Evolutionary conservation across 805 yeast genomes (phyloP).

Genomic region (Wickerhamiella sergipiensis): DNA sequence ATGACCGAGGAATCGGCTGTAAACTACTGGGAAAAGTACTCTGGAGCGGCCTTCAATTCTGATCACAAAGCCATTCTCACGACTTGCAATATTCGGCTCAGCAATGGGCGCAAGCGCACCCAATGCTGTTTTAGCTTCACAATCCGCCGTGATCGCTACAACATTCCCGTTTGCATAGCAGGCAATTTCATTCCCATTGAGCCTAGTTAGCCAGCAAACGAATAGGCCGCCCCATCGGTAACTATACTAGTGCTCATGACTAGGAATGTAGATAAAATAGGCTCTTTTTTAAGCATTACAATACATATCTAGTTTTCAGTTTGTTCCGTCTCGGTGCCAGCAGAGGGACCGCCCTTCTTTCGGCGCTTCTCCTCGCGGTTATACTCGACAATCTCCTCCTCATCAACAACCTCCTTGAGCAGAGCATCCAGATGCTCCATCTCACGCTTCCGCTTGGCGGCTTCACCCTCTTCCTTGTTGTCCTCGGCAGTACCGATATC

Average conservation of each 20-base stretch:
- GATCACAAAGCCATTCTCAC: constrained; percentile 92
- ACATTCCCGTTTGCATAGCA: constrained; percentile 89
- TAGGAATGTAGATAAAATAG: background rate
- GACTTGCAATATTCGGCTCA: constrained; percentile 73
- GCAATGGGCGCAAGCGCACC: constrained; percentile 65
- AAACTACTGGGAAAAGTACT: constrained; percentile 94
- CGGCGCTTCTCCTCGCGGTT: constrained; percentile 37
- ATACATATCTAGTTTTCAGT: background rate
- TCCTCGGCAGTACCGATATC: constrained; percentile 34
- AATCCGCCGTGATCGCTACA: constrained; percentile 79
- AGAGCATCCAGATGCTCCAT: constrained; percentile 48
- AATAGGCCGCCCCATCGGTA: no score
- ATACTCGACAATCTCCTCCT: constrained; percentile 47
- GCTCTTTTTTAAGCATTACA: background rate
- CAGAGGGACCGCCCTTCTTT: constrained; percentile 6
- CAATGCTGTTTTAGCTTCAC: constrained; percentile 93
- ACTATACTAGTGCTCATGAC: no score
- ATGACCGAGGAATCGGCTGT: constrained; percentile 95
- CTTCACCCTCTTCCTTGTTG: constrained; percentile 22
- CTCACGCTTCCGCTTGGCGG: constrained; percentile 19
- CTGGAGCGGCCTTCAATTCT: constrained; percentile 89
- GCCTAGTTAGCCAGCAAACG: constrained; percentile 16
- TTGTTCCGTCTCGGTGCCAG: background rate
- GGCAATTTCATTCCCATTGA: constrained; percentile 84
- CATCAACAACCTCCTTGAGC: constrained; percentile 71